Base-by-base conservation (phyloP, 495 filamentous ascomycete genomes). In the Oleoguttula mirabilis region DNA sequence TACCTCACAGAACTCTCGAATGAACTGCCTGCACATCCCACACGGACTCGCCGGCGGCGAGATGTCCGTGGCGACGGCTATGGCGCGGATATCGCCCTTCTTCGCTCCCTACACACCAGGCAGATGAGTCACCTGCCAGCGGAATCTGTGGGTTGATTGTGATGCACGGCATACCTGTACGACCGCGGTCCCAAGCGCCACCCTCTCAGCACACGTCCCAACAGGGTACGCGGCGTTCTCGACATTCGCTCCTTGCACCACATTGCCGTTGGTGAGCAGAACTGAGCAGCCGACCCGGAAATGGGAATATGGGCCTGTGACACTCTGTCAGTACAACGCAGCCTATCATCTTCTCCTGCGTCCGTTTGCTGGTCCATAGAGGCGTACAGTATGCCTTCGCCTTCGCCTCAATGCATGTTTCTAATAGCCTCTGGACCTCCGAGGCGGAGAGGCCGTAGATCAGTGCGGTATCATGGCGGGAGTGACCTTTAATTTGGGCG, bases 211-310 rank as follows among this genome's bases (percentile, higher is more conserved):
- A 58, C 90, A 98, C 0, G 82, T 88, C 0, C 83, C 82, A 16
- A 95, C 86, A 4, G 88, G 88, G 56, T 93, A 96, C 19, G 79
- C 70, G 1, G 83, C 90, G 60, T 96, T 96, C 64, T 98, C 90
- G 21, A 98, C 76, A 61, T 98, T 98, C 34, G 81, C 87, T 16
- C 90, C 90, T 36, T 56, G 47, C n/a, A 66, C 58, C 32, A 64
- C 39, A 10, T 14, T 39, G 35, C 45, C 34, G 63, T 56, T 51
- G 85, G 66, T 49, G 71, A 80, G 38, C 65, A 98, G 75, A 40
- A 98, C 62, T 23, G 79, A 76, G 34, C 82, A 79, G 44, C 90
- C 90, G 49, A 98, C 90, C 30, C 75, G 85, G 75, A 96, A 98
- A 40, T 79, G 71, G 51, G 84, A 92, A 68, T 98, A 95, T 8